These are phyloP conservation scores for Hibiscus mutabilis DNA, from an alignment of 345 rosid species.

Conservation along the genomic window DNA sequence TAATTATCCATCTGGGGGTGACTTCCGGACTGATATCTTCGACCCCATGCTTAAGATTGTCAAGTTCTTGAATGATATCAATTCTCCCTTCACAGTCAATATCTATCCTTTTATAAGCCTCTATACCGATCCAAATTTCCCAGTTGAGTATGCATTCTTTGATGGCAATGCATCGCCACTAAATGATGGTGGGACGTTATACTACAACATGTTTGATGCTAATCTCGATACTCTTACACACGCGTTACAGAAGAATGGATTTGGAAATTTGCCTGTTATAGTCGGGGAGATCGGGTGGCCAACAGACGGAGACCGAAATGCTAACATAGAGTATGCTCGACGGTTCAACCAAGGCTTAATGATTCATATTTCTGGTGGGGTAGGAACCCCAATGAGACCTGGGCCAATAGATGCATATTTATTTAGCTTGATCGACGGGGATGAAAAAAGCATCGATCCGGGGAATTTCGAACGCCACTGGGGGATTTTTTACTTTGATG, in stretches of 20 bases:
- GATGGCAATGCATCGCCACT: slow-evolving; percentile 59
- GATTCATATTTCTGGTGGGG: slow-evolving; percentile 58
- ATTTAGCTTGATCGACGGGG: slow-evolving; percentile 81
- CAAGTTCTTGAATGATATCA: slow-evolving; percentile 59
- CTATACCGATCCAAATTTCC: slow-evolving; percentile 63
- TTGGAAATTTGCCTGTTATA: slow-evolving; percentile 58
- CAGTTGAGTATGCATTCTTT: slow-evolving; percentile 83
- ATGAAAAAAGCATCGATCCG: slow-evolving; percentile 66
- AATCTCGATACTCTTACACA: slow-evolving; percentile 78
- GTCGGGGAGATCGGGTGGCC: slow-evolving; percentile 98
- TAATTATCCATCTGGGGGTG: slow-evolving; percentile 68
- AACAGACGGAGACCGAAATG: slow-evolving; percentile 76
- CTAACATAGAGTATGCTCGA: slow-evolving; percentile 58
- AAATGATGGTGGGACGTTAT: slow-evolving; percentile 55
- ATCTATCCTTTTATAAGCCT: slow-evolving; percentile 94
- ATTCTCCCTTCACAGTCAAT: slow-evolving; percentile 76
- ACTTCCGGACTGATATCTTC: slow-evolving; percentile 75
- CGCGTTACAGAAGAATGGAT: slow-evolving; percentile 84
- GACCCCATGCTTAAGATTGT: slow-evolving; percentile 65
- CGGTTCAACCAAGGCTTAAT: slow-evolving; percentile 88
- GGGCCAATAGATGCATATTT: slow-evolving; percentile 66
- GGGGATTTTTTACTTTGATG: slow-evolving; percentile 73
- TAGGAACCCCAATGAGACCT: slow-evolving; percentile 81
- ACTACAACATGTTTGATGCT: slow-evolving; percentile 84
- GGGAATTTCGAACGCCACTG: slow-evolving; percentile 91